Conservation (phyloP, 169 alveolate genomes). For the Eimeria zaria region DNA sequence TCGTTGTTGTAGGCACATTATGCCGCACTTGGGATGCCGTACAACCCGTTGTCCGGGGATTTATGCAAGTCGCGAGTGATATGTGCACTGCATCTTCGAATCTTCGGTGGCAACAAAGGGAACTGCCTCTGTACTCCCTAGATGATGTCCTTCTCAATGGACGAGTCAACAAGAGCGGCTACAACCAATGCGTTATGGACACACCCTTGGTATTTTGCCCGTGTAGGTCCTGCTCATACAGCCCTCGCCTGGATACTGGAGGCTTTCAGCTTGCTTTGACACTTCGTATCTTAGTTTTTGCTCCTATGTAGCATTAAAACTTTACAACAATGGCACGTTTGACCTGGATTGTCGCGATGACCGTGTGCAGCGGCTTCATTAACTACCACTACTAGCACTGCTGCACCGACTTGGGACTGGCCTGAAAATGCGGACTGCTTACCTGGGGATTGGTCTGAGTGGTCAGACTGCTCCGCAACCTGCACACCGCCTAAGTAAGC, state of each 20-base stretch:
- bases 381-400: constrained; percentile 58
- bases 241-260: neutral
- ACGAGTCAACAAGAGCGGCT: constrained; percentile 10
- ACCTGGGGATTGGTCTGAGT: constrained; percentile 69
- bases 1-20: constrained; percentile 10
- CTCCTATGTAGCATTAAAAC: neutral
- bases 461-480: constrained; percentile 74
- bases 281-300: neutral
- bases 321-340: neutral
- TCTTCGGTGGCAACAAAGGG: constrained; percentile 56
- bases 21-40: constrained; percentile 52
- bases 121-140: constrained; percentile 46
- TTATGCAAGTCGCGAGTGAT: constrained; percentile 51
- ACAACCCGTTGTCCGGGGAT: constrained; percentile 70
- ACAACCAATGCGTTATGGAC: constrained; percentile 56
- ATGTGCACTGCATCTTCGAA: constrained; percentile 28
- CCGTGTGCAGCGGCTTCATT: constrained; percentile 67
- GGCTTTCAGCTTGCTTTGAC: neutral
- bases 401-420: constrained; percentile 74
- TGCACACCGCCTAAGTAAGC: constrained; percentile 64
- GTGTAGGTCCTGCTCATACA: constrained; percentile 24
- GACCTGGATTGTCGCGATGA: neutral
- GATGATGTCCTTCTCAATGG: constrained; percentile 26
- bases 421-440: constrained; percentile 67
- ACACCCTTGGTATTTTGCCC: constrained; percentile 59